Percentiles rank a stretch among this genome's conserved stretches.
These are phyloP conservation scores for Verticillium tricorpus DNA, from an alignment of 2,329 filamentous ascomycete genomes.

Conservation along the genomic window DNA sequence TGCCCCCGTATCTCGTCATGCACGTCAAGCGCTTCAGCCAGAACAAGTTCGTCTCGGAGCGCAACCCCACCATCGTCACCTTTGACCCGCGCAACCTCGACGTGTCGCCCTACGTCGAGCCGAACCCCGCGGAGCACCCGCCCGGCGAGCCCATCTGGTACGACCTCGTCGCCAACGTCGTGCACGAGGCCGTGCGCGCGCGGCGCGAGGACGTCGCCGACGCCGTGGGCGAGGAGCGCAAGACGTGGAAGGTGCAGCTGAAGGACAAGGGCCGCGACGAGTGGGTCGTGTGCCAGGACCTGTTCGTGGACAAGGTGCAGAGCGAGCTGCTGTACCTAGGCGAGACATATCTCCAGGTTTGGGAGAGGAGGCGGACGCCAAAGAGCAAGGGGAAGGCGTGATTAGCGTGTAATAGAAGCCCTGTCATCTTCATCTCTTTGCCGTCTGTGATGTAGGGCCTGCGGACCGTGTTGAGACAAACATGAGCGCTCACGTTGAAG, in stretches of 20 bases:
- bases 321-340: conserved; percentile 87
- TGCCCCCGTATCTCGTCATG: conserved; percentile 87
- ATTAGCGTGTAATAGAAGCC: background rate
- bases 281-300: conserved; percentile 91
- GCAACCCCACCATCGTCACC: conserved; percentile 96
- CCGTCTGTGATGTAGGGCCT: too few species aligned
- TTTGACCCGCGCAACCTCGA: conserved; percentile 83
- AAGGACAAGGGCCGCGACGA: conserved; percentile 75
- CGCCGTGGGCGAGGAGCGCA: conserved; percentile 71
- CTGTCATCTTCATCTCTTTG: too few species aligned
- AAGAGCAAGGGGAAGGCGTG: conserved; percentile 33
- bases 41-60: conserved; percentile 94
- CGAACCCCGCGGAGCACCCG: conserved; percentile 66
- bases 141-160: conserved; percentile 85
- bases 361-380: conserved; percentile 72
- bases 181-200: conserved; percentile 73
- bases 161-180: conserved; percentile 93
- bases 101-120: conserved; percentile 86
- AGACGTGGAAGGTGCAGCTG: conserved; percentile 93
- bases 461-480: too few species aligned
- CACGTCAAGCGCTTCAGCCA: conserved; percentile 96
- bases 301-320: conserved; percentile 87
- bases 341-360: conserved; percentile 93
- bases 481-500: too few species aligned
- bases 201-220: conserved; percentile 77